Evolutionary conservation across 768 basidiomycete genomes (phyloP).

Genomic region (Macrolepiota dolichaula): DNA sequence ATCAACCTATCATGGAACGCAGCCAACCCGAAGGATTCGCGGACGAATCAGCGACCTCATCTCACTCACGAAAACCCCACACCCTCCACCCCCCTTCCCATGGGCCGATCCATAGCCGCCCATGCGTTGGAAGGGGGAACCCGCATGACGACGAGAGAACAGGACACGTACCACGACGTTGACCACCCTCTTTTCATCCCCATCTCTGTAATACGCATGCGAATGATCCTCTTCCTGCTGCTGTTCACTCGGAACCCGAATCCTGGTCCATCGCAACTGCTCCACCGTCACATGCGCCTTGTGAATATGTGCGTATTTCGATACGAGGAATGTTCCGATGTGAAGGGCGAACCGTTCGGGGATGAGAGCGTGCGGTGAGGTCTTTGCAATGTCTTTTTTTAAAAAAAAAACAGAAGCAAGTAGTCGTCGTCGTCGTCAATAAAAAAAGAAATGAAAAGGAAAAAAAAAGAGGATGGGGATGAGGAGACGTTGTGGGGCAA

Average conservation of each 20-base stretch:
- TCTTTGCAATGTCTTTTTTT: slow-evolving; percentile 89
- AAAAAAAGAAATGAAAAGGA: neutral
- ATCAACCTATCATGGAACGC: slow-evolving; percentile 48
- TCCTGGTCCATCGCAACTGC: slow-evolving; percentile 82
- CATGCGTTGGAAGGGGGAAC: neutral
- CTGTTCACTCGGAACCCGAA: slow-evolving; percentile 44
- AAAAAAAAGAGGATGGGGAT: too few species aligned
- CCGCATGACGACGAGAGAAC: slow-evolving; percentile 11
- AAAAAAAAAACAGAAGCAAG: neutral
- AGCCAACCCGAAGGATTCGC: neutral
- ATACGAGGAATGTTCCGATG: slow-evolving; percentile 77
- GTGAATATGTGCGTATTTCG: slow-evolving; percentile 72
- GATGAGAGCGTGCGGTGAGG: slow-evolving; percentile 80
- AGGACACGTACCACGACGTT: slow-evolving; percentile 46
- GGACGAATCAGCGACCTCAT: neutral
- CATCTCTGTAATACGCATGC: slow-evolving; percentile 85
- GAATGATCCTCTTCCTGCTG: slow-evolving; percentile 45
- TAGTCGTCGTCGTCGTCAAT: too few species aligned
- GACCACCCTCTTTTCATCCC: slow-evolving; percentile 80
- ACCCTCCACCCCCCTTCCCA: neutral
- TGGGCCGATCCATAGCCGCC: slow-evolving; percentile 12
- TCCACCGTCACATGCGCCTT: slow-evolving; percentile 71
- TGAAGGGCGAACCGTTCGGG: slow-evolving; percentile 89
- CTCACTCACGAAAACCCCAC: neutral
- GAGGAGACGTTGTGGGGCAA: neutral